These are phyloP conservation scores for Pseudogymnoascus sp. DNA, from an alignment of 2,329 filamentous ascomycete species.

Conservation along the genomic window DNA sequence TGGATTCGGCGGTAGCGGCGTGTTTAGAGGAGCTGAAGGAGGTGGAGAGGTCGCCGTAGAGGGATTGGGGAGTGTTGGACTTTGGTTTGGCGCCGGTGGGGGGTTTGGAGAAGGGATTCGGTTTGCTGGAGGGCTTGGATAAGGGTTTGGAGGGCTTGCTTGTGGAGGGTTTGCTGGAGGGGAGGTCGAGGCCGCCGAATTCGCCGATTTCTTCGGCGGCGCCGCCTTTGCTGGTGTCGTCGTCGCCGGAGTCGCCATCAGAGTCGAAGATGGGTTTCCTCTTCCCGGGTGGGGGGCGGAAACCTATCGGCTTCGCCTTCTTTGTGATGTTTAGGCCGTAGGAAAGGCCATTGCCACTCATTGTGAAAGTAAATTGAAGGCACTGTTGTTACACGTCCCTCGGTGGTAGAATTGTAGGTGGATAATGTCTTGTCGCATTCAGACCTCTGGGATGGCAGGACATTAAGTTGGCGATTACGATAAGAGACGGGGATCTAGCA, in stretches of 20 bases:
- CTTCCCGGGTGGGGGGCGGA: slow-evolving; percentile 45
- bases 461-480: slow-evolving; percentile 9
- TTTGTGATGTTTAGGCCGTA: slow-evolving; percentile 57
- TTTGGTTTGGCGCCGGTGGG: slow-evolving; percentile 23
- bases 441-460: not conserved
- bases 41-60: slow-evolving; percentile 61
- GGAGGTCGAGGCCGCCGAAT: slow-evolving; percentile 43
- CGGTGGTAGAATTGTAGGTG: not conserved
- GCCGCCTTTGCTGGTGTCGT: slow-evolving; percentile 31
- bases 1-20: slow-evolving; percentile 56
- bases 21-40: slow-evolving; percentile 57
- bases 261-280: slow-evolving; percentile 55
- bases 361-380: slow-evolving; percentile 17
- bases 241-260: slow-evolving; percentile 52
- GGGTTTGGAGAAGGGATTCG: slow-evolving; percentile 60
- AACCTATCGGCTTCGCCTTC: slow-evolving; percentile 41
- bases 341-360: slow-evolving; percentile 38
- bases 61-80: not conserved
- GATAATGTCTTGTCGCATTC: not conserved
- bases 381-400: not conserved
- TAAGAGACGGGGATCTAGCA: not conserved
- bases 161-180: slow-evolving; percentile 41
- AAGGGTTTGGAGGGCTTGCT: slow-evolving; percentile 58
- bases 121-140: slow-evolving; percentile 51
- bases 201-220: slow-evolving; percentile 54